Evolutionary conservation across 495 filamentous ascomycete species (phyloP), one percentile per base, ranked within the genome.

Genomic region (Hypomontagnella submonticulosa): DNA sequence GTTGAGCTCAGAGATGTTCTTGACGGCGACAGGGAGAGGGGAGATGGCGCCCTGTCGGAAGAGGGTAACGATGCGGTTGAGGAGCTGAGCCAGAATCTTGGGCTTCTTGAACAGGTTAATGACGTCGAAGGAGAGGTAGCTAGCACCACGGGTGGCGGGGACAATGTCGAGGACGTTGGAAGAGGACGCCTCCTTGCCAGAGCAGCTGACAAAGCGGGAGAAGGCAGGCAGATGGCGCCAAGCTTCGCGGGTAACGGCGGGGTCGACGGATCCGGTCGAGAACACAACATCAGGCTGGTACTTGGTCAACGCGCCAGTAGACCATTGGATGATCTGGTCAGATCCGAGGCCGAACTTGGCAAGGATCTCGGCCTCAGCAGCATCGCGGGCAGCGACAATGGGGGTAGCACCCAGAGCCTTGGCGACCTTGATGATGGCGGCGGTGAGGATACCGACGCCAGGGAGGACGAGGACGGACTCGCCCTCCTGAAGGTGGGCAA

Each of bases 201-300:
- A 81, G 47, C 85, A 76, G 52, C 87, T 83, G 12, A 87, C 59
- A 43, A 87, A 86, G 7, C 82, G 72, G 6, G 84, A 84, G 41
- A 83, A 83, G 0, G 71, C 73, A 0, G 81, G 80, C 16, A 85
- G 68, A 50, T 77, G 81, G 10, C 69, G 64, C 69, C 69, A 71
- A 1, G 69, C 64, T 61, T 71, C 69, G 9, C 61, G 63, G 1
- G 60, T 55, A 19, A 20, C 50, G 20, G 11, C 37, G 4, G 54
- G 58, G 42, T 72, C 66, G 2, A 72, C 69, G 10, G 36, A 12
- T 8, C 72, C 61, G 18, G 71, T 37, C 46, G 70, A 60, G 57
- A 77, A 77, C 32, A 63, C 59, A 42, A 77, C 60, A 42, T 75
- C 70, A 4, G 72, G 65, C 34, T 59, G 51, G 19, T 61, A 60